Conservation (phyloP, 1,284 basidiomycete species). For the Cerrena zonata region DNA sequence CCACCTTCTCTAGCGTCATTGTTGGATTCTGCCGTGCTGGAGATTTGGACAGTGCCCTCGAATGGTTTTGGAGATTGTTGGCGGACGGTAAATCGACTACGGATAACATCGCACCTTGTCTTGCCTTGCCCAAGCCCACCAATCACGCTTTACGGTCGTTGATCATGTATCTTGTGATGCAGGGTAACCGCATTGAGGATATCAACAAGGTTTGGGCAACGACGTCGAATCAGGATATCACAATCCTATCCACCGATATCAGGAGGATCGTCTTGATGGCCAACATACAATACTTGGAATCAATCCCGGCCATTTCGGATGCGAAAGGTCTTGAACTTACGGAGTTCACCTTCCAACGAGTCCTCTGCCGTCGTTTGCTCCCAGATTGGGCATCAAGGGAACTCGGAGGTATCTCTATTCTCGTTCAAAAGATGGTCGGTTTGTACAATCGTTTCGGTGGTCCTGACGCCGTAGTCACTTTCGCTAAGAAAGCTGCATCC, state of each 20-base stretch:
- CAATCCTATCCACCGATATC: not conserved
- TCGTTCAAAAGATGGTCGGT: not conserved
- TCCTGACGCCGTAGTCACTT: not conserved
- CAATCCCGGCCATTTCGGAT: not conserved
- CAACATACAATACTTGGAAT: slow-evolving; percentile 1
- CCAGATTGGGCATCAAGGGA: not conserved
- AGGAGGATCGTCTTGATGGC: not conserved
- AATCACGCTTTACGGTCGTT: slow-evolving; percentile 46
- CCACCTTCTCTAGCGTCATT: slow-evolving; percentile 65
- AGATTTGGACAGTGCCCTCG: slow-evolving; percentile 58
- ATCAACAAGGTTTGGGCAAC: slow-evolving; percentile 5
- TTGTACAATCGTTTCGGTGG: not conserved
- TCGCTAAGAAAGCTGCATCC: not conserved
- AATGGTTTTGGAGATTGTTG: slow-evolving; percentile 68
- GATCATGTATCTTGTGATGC: slow-evolving; percentile 44
- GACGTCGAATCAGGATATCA: not conserved
- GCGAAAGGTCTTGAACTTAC: not conserved
- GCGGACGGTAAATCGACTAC: slow-evolving; percentile 33
- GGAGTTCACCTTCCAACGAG: not conserved
- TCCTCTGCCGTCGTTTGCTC: not conserved
- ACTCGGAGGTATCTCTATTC: not conserved
- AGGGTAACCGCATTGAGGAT: slow-evolving; percentile 42
- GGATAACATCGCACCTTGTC: slow-evolving; percentile 33
- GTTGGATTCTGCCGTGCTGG: slow-evolving; percentile 58
- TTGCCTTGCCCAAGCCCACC: slow-evolving; percentile 46